Evolutionary conservation across 192 early-diverging fungal species (phyloP), one percentile per base, ranked within the genome.

Genomic region (Linnemannia exigua): DNA sequence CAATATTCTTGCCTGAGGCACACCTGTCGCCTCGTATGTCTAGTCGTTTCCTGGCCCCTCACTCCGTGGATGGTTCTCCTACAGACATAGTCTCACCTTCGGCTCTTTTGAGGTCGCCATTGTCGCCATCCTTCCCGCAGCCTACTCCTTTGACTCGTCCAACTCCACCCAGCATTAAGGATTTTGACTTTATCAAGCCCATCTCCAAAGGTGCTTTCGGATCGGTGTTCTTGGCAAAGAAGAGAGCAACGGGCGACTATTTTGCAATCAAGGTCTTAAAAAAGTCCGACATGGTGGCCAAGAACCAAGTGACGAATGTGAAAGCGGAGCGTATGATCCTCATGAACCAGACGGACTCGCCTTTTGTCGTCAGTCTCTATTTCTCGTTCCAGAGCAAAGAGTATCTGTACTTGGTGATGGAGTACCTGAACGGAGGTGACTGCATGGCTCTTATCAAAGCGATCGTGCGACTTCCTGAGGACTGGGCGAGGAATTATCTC

Each of bases 121-220:
- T 87, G 51, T 82, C 89, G 19, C 79, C 82, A 4, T 82, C 87
- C 15, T 88, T 84, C 70, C 82, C 89, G 4, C 83, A 87, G 38
- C 87, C 89, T n/a, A 89, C 82, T 11, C 82, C 88, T 1, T 72
- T 89, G 1, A 82, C 91, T 2, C 81, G 88, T 48, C 92, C 93
- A 11, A 92, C 91, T 6, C 82, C 91, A 20, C 95, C 95, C 0
- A 94, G 91, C 52, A 97, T 97, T 81, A 96, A 97, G 81, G 96
- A 97, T 84, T 97, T 93, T 85, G 95, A 97, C 67, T 95, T 97
- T 69, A 95, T 97, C 82, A 97, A 97, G 83, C 95, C 96, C 1
- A 97, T 97, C 52, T 95, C 94, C 67, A 97, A 97, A 88, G 96
- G 96, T 15, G 96, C 96, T 0, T 97, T 96, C 90, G 96, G 96